These are phyloP conservation scores for Diplodia mutila DNA, from an alignment of 2,329 filamentous ascomycete species.

Conservation along the genomic window DNA sequence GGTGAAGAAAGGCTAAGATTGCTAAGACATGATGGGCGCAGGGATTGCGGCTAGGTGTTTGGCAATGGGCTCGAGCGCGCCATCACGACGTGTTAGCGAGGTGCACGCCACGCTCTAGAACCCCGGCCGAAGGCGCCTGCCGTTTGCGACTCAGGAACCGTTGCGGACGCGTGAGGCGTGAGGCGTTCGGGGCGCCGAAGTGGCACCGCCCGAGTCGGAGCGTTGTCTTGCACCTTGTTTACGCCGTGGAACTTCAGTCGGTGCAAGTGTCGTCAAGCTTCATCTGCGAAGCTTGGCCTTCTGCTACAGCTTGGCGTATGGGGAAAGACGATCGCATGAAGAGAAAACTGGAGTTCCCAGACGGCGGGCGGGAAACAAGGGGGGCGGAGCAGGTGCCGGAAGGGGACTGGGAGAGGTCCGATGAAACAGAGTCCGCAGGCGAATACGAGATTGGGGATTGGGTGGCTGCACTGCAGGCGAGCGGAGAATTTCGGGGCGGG, in stretches of 20 bases:
- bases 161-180: not conserved
- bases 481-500: too few relatives aligned
- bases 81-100: not conserved
- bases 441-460: not conserved
- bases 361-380: not conserved
- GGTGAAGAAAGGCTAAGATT: not conserved
- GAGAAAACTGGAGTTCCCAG: not conserved
- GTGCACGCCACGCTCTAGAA: not conserved
- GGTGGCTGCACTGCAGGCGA: too few relatives aligned
- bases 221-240: too few relatives aligned
- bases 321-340: not conserved
- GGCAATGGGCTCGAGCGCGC: not conserved
- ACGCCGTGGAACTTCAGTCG: not conserved
- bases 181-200: not conserved
- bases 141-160: not conserved
- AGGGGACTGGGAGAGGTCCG: not conserved
- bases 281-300: not conserved
- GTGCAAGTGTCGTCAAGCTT: not conserved
- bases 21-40: not conserved
- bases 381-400: not conserved
- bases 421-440: not conserved
- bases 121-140: not conserved
- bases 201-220: not conserved
- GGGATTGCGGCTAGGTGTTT: not conserved
- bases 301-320: not conserved